Evolutionary conservation across 225 moss, liverwort and hornwort species (phyloP).

Genomic region (Anthoceros angustus): DNA sequence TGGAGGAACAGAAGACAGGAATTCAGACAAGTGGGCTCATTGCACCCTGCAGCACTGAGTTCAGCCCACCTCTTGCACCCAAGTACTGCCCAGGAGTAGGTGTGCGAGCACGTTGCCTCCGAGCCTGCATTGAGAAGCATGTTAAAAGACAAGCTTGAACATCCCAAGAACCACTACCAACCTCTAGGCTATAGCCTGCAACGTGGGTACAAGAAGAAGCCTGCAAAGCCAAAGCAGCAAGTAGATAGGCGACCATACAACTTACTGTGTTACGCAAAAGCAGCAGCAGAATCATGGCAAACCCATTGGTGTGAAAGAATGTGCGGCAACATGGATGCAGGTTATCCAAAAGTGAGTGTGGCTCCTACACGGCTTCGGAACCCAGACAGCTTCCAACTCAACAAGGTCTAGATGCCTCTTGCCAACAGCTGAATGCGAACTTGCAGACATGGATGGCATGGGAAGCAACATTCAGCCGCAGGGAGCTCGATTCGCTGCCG

Average conservation of each 20-base stretch:
- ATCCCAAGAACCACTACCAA: neutral
- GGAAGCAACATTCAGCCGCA: conserved; percentile 50
- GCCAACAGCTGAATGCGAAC: conserved; percentile 42
- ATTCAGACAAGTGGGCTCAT: neutral
- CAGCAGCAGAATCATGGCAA: conserved; percentile 3
- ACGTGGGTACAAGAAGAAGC: neutral
- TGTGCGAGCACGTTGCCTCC: neutral
- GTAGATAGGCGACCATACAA: neutral
- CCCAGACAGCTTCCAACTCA: conserved; percentile 77
- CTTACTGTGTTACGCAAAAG: conserved; percentile 1
- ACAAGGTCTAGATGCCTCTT: conserved; percentile 48
- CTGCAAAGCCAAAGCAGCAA: conserved; percentile 1
- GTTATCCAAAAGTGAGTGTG: conserved; percentile 67
- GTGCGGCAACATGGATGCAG: conserved; percentile 62
- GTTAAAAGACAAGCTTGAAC: neutral
- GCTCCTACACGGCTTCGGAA: conserved; percentile 62
- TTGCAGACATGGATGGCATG: conserved; percentile 43
- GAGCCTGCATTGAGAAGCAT: neutral
- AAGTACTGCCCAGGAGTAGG: conserved; percentile 2
- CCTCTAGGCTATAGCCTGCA: neutral
- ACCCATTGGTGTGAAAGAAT: conserved; percentile 16
- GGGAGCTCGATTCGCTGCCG: conserved; percentile 34
- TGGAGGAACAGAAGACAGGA: neutral
- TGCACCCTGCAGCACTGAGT: neutral
- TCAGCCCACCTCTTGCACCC: neutral